These are phyloP conservation scores for Cicer bijugum DNA, from an alignment of 306 rosid genomes.

Conservation along the genomic window DNA sequence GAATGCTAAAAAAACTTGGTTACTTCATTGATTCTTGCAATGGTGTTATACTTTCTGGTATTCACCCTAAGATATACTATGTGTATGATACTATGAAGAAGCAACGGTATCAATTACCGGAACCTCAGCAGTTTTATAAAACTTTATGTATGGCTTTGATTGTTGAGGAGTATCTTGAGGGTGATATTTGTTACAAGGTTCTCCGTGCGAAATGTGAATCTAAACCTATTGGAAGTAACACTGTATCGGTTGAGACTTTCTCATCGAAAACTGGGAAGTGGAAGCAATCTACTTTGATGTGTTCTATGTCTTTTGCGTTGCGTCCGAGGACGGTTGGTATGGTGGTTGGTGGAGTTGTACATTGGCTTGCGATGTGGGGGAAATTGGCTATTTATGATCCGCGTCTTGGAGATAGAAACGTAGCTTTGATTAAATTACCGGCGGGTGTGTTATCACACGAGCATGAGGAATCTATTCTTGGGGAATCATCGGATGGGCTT, in stretches of 20 bases:
- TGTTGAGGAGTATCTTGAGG: constrained; percentile 55
- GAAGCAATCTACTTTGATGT: constrained; percentile 72
- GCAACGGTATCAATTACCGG: constrained; percentile 58
- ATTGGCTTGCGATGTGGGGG: constrained; percentile 75
- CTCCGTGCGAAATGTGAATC: constrained; percentile 76
- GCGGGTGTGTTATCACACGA: constrained; percentile 58
- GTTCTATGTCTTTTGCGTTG: constrained; percentile 63
- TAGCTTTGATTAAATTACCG: constrained; percentile 62
- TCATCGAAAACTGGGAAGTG: constrained; percentile 70
- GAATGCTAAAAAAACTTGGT: constrained; percentile 63
- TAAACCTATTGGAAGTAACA: constrained; percentile 60
- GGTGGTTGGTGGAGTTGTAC: constrained; percentile 64
- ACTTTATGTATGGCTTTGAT: constrained; percentile 66
- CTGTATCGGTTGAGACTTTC: constrained; percentile 76
- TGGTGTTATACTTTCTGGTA: constrained; percentile 72
- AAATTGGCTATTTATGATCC: constrained; percentile 78
- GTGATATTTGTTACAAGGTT: constrained; percentile 54
- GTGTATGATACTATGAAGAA: constrained; percentile 65
- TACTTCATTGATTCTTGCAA: constrained; percentile 71
- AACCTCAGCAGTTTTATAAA: constrained; percentile 70
- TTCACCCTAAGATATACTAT: constrained; percentile 66
- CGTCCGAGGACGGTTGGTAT: constrained; percentile 67
- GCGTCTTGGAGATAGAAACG: constrained; percentile 59
- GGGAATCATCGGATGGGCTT: constrained; percentile 75
- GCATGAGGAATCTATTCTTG: constrained; percentile 70